phyloP scores from a whole-genome alignment of 1,284 basidiomycete species.

The Irpex rosettiformis region DNA sequence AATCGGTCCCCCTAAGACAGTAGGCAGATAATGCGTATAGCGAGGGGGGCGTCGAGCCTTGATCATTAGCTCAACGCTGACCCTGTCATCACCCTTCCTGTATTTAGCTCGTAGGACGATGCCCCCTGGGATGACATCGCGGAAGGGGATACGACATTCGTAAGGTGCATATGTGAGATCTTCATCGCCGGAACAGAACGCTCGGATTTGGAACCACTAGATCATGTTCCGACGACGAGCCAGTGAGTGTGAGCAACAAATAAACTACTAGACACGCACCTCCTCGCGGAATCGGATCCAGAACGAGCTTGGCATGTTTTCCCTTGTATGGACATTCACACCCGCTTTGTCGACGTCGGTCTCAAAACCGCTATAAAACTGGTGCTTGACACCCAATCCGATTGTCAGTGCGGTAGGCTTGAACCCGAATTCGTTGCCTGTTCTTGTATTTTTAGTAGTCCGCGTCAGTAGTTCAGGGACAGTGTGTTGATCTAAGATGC shows the following conservation, averaged over 20 bases:
- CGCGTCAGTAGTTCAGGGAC: slow-evolving; percentile 4
- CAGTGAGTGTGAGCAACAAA: neutral
- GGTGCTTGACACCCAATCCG: neutral
- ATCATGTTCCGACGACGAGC: neutral
- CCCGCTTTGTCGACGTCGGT: neutral
- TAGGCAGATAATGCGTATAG: slow-evolving; percentile 1
- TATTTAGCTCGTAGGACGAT: slow-evolving; percentile 6
- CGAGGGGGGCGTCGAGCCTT: slow-evolving; percentile 3
- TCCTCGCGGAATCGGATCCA: slow-evolving; percentile 12
- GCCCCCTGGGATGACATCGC: slow-evolving; percentile 6
- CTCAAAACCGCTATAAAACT: slow-evolving; percentile 5
- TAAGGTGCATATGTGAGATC: slow-evolving; percentile 7
- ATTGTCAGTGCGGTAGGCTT: slow-evolving; percentile 6
- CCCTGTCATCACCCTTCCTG: neutral
- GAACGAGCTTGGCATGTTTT: slow-evolving; percentile 10
- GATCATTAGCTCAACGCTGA: slow-evolving; percentile 1
- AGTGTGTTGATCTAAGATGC: neutral
- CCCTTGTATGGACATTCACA: neutral
- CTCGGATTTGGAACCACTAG: slow-evolving; percentile 14
- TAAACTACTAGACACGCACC: slow-evolving; percentile 8
- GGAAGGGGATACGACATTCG: slow-evolving; percentile 12
- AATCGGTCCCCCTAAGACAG: neutral
- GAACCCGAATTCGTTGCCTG: slow-evolving; percentile 14
- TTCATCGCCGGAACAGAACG: neutral
- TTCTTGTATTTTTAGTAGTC: slow-evolving; percentile 10